A percentile compares a stretch with the other conserved stretches of the same genome.
These are phyloP conservation scores for Chaetomium fimeti DNA, from an alignment of 495 filamentous ascomycete species.

Conservation along the genomic window DNA sequence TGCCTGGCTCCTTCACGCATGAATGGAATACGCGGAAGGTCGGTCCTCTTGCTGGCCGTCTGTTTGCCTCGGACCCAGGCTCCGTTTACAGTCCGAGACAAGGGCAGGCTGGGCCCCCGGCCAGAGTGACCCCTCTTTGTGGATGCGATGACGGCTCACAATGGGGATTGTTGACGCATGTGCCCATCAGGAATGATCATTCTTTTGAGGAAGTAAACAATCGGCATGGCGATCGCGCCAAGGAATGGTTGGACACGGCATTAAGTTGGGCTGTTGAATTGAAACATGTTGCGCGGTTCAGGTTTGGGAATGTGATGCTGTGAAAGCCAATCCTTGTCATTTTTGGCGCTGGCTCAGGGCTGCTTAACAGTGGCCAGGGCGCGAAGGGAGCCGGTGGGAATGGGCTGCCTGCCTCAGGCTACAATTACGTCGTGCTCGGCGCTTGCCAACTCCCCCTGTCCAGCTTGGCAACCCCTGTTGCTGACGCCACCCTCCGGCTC, in stretches of 20 bases:
- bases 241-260: not conserved
- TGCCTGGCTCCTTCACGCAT: too few species aligned
- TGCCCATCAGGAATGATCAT: not conserved
- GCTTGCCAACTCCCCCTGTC: not conserved
- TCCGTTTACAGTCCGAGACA: not conserved
- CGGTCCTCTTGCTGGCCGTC: not conserved
- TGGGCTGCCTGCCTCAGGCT: not conserved
- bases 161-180: not conserved
- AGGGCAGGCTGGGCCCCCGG: not conserved
- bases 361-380: too few species aligned
- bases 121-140: not conserved
- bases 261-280: not conserved
- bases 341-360: not conserved
- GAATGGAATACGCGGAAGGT: not conserved
- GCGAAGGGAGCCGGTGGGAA: not conserved
- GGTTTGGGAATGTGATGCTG: slow-evolving; percentile 1
- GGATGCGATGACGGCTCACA: not conserved
- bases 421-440: slow-evolving; percentile 12
- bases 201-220: not conserved
- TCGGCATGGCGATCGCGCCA: not conserved
- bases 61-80: not conserved
- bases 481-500: slow-evolving; percentile 13
- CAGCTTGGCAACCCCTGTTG: not conserved
- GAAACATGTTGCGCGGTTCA: slow-evolving; percentile 6
- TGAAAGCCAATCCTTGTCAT: not conserved